A percentile compares a stretch with the other conserved stretches of the same genome.
phyloP scores from a whole-genome alignment of 148 eudicot genomes.

The Nepenthes gracilis region DNA sequence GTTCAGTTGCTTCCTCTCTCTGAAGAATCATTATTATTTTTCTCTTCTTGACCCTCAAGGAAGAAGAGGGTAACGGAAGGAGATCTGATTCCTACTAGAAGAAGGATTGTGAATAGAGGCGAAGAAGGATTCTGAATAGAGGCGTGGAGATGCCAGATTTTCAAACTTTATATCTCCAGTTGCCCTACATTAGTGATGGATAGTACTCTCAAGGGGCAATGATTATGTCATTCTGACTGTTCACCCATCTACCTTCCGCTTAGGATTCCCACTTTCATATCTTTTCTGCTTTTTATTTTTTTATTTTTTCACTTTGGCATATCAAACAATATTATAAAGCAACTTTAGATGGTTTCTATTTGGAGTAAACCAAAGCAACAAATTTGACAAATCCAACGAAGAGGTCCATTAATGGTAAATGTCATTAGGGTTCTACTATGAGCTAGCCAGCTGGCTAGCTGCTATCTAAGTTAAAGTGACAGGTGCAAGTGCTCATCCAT shows the following conservation, averaged over 20 bases:
- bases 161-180: neutral
- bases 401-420: no score
- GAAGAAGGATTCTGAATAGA: neutral
- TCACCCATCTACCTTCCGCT: slow-evolving; percentile 22
- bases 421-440: no score
- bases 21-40: slow-evolving; percentile 11
- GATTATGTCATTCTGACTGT: slow-evolving; percentile 28
- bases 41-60: neutral
- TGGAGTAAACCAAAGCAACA: slow-evolving; percentile 3
- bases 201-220: slow-evolving; percentile 25
- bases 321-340: slow-evolving; percentile 6
- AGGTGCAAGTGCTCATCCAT: no score
- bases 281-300: slow-evolving; percentile 4
- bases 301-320: slow-evolving; percentile 5
- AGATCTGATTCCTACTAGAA: neutral
- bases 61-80: neutral
- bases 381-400: neutral
- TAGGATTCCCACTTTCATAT: slow-evolving; percentile 41
- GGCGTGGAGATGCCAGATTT: neutral
- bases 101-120: neutral
- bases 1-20: slow-evolving; percentile 4
- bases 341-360: slow-evolving; percentile 20
- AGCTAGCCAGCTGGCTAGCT: no score
- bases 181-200: slow-evolving; percentile 16
- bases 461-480: no score